Evolutionary conservation across 495 filamentous ascomycete species (phyloP).

Genomic region (Thozetella sp.): DNA sequence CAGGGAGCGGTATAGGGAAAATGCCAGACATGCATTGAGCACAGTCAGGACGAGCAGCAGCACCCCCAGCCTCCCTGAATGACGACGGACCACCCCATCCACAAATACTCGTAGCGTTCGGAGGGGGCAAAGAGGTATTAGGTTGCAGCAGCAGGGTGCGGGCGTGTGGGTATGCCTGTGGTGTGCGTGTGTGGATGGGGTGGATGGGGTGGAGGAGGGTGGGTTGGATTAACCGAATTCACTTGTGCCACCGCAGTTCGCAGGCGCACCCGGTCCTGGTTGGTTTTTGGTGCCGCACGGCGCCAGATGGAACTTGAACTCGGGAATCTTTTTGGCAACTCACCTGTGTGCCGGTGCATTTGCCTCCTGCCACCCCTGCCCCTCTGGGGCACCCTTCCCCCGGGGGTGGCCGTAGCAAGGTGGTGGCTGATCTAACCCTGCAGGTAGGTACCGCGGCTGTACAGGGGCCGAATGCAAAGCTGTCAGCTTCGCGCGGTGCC

Average conservation of each 20-base stretch:
- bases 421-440: slow-evolving; percentile 2
- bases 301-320: slow-evolving; percentile 3
- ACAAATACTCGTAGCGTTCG: background rate
- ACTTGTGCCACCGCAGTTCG: slow-evolving; percentile 3
- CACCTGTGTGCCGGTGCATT: slow-evolving; percentile 1
- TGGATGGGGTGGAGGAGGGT: no score
- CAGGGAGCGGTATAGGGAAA: background rate
- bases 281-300: slow-evolving; percentile 3
- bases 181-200: background rate
- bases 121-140: no score
- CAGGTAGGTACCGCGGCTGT: background rate
- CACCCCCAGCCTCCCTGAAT: background rate
- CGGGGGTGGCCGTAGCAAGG: background rate
- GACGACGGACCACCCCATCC: background rate
- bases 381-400: background rate
- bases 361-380: background rate
- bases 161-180: background rate
- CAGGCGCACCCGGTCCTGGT: background rate
- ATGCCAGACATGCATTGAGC: background rate
- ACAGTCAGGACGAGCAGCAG: background rate
- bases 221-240: slow-evolving; percentile 1
- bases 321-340: slow-evolving; percentile 3
- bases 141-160: background rate
- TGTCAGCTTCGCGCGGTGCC: background rate
- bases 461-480: background rate